Conservation (phyloP, 768 basidiomycete genomes). For the Clathrus columnatus region DNA sequence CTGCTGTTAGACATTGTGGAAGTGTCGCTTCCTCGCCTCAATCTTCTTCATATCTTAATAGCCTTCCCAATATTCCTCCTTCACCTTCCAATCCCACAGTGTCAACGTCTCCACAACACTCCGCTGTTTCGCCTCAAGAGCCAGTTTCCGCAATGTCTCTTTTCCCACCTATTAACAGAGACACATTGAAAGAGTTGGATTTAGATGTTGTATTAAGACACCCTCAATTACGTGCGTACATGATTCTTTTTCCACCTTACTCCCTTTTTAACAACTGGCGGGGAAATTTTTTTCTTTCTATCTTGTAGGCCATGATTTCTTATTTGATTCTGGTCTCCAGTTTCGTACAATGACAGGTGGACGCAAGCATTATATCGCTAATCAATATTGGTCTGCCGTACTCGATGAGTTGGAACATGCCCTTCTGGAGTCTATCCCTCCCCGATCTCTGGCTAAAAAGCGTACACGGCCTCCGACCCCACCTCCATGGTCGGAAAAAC, state of each 20-base stretch:
- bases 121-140: neutral
- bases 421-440: constrained; percentile 36
- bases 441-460: constrained; percentile 29
- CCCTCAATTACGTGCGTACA: constrained; percentile 76
- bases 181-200: constrained; percentile 79
- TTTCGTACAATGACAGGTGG: constrained; percentile 71
- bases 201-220: constrained; percentile 79
- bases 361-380: constrained; percentile 60
- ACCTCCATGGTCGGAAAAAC: constrained; percentile 1
- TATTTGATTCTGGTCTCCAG: constrained; percentile 80
- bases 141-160: too few relatives aligned
- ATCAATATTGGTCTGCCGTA: constrained; percentile 82
- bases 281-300: neutral
- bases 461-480: constrained; percentile 33
- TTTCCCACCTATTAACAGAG: constrained; percentile 69
- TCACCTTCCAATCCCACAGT: neutral
- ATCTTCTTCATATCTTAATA: too few relatives aligned
- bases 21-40: too few relatives aligned
- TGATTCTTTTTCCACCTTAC: constrained; percentile 10
- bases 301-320: constrained; percentile 69
- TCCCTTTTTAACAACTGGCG: neutral
- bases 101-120: neutral
- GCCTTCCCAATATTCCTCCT: too few relatives aligned
- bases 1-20: too few relatives aligned
- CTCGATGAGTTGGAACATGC: constrained; percentile 63